Evolutionary conservation across 371 early-diverging fungal genomes (phyloP).

Genomic region (Blakeslea trispora): DNA sequence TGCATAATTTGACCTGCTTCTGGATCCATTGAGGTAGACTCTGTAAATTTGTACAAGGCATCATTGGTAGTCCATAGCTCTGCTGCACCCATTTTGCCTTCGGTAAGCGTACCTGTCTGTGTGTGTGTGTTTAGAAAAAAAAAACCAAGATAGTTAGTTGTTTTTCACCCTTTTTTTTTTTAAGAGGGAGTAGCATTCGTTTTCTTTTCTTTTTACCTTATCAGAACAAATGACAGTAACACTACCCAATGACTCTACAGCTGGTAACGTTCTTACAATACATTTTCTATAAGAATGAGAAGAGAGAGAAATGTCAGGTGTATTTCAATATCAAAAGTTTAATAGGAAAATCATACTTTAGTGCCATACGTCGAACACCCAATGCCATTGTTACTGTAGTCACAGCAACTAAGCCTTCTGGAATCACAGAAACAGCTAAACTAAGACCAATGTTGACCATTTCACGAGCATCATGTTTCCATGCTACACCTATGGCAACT

Average conservation of each 20-base stretch:
- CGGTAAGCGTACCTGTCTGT: conserved; percentile 95
- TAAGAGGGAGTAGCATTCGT: too few relatives aligned
- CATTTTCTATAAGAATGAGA: too few relatives aligned
- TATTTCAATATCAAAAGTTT: too few relatives aligned
- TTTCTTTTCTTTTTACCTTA: conserved; percentile 70
- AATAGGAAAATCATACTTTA: conserved; percentile 56
- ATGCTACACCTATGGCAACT: conserved; percentile 79
- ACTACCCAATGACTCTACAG: conserved; percentile 90
- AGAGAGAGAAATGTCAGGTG: too few relatives aligned
- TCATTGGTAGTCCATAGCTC: conserved; percentile 75
- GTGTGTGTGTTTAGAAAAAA: too few relatives aligned
- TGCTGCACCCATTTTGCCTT: conserved; percentile 87
- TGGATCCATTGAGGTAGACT: conserved; percentile 70
- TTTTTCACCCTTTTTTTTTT: too few relatives aligned
- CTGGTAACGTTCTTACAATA: conserved; percentile 85
- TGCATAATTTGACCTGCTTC: conserved; percentile 59
- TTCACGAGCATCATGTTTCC: conserved; percentile 49
- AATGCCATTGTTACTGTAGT: conserved; percentile 93
- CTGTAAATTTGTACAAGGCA: conserved; percentile 62
- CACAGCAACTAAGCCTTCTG: conserved; percentile 94
- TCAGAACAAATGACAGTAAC: conserved; percentile 95
- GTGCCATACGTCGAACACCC: conserved; percentile 90
- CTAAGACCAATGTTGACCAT: conserved; percentile 56
- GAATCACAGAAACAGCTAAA: conserved; percentile 90
- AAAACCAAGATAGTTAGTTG: too few relatives aligned